These are phyloP conservation scores for Coniosporium apollinis DNA, from an alignment of 495 filamentous ascomycete genomes.

Conservation along the genomic window DNA sequence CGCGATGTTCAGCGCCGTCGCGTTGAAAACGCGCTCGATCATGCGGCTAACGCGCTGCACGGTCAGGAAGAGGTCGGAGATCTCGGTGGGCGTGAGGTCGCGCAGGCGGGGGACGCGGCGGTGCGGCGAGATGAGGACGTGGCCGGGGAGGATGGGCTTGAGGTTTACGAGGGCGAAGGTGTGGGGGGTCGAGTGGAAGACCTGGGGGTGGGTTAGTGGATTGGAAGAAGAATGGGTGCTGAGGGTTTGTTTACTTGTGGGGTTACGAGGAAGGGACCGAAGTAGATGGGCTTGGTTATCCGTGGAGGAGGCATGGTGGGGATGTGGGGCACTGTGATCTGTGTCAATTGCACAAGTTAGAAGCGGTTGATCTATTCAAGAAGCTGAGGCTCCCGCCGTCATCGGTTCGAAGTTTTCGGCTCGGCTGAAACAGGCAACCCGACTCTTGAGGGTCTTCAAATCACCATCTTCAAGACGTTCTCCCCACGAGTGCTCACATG, in stretches of 20 bases:
- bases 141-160: conserved; percentile 84
- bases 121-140: conserved; percentile 67
- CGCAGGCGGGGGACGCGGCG: conserved; percentile 49
- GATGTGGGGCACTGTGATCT: no score
- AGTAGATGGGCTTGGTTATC: conserved; percentile 31
- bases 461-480: no score
- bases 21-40: conserved; percentile 50
- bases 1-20: conserved; percentile 62
- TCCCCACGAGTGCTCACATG: no score
- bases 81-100: conserved; percentile 56
- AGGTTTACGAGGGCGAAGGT: conserved; percentile 84
- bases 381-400: no score
- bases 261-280: conserved; percentile 49
- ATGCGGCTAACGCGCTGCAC: conserved; percentile 68
- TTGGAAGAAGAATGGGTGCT: conserved; percentile 2
- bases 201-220: conserved; percentile 30
- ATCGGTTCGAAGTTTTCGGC: no score
- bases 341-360: no score
- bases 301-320: neutral
- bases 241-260: conserved; percentile 42
- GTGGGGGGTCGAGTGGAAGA: conserved; percentile 68
- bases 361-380: no score
- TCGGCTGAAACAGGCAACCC: no score
- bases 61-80: conserved; percentile 68
- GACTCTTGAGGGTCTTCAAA: no score